Conservation (phyloP, 164 flowering plant genomes). For the Macadamia tetraphylla region DNA sequence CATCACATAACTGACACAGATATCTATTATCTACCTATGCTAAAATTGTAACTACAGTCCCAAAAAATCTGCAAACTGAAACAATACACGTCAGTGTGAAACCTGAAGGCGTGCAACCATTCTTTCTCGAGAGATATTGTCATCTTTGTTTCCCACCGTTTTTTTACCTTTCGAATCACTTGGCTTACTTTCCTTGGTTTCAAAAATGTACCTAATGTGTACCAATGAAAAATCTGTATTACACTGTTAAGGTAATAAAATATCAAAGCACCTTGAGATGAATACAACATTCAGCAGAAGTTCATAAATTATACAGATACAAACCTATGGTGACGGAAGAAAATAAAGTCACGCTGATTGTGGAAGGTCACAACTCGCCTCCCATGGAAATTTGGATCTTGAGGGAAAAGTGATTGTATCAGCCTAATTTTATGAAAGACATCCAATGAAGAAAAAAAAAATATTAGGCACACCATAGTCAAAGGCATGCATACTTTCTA, state of each 20-base stretch:
- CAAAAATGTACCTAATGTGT: slow-evolving; percentile 65
- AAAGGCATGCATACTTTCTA: too few relatives aligned
- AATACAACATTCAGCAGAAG: too few relatives aligned
- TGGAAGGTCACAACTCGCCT: slow-evolving; percentile 93
- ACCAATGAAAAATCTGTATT: not conserved
- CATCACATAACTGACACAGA: too few relatives aligned
- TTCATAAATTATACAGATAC: slow-evolving; percentile 8
- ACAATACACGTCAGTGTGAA: not conserved
- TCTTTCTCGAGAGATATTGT: slow-evolving; percentile 30
- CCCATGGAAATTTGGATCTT: slow-evolving; percentile 79
- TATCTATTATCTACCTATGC: too few relatives aligned
- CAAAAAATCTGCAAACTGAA: not conserved
- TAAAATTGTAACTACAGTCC: too few relatives aligned
- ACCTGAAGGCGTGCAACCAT: slow-evolving; percentile 86
- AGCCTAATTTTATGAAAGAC: slow-evolving; percentile 35
- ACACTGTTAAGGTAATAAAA: not conserved
- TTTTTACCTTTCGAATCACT: slow-evolving; percentile 36
- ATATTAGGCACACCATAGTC: not conserved
- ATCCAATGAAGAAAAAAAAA: slow-evolving; percentile 4
- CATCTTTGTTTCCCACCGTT: slow-evolving; percentile 31
- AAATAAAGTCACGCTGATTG: slow-evolving; percentile 89
- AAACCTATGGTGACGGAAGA: slow-evolving; percentile 93
- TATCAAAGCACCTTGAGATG: not conserved
- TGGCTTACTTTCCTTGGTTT: slow-evolving; percentile 55
- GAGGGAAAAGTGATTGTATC: slow-evolving; percentile 82